Evolutionary conservation across 176 grass and related monocot genomes (phyloP).

Genomic region (sorghum (Sorghum bicolor)): DNA sequence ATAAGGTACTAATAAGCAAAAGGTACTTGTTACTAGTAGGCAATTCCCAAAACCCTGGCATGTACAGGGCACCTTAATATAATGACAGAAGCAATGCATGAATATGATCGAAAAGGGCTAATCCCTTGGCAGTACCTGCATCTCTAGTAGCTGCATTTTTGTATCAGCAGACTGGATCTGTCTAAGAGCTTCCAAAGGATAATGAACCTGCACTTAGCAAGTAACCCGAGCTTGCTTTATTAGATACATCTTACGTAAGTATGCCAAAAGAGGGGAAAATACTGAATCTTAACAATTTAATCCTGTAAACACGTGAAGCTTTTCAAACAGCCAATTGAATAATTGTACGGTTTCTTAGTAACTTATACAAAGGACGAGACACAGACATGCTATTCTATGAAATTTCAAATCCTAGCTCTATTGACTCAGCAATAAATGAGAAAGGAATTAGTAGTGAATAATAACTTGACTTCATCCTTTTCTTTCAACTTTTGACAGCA

Average conservation of each 20-base stretch:
- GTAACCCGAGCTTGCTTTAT: constrained; percentile 16
- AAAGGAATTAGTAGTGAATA: not conserved
- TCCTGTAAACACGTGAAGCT: not conserved
- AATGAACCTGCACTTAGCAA: constrained; percentile 65
- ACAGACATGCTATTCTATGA: not conserved
- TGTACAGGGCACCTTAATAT: not conserved
- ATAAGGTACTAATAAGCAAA: constrained; percentile 7
- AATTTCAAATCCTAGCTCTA: not conserved
- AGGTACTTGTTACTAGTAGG: not conserved
- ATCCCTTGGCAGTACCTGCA: constrained; percentile 47
- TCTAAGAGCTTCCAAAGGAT: constrained; percentile 84
- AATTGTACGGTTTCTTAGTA: not conserved
- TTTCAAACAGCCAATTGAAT: constrained; percentile 8
- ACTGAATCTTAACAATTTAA: constrained; percentile 11
- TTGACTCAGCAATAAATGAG: not conserved
- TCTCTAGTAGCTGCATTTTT: constrained; percentile 69
- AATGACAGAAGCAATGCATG: constrained; percentile 1
- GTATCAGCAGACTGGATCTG: constrained; percentile 47
- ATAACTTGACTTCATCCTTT: not conserved
- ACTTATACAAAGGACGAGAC: not conserved
- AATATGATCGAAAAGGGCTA: not conserved
- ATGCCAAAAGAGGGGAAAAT: not conserved
- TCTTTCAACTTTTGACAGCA: not conserved
- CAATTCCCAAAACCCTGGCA: not conserved
- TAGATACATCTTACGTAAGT: constrained; percentile 14